Evolutionary conservation across 2,329 filamentous ascomycete genomes (phyloP).

Genomic region (Didymellaceae sp.): DNA sequence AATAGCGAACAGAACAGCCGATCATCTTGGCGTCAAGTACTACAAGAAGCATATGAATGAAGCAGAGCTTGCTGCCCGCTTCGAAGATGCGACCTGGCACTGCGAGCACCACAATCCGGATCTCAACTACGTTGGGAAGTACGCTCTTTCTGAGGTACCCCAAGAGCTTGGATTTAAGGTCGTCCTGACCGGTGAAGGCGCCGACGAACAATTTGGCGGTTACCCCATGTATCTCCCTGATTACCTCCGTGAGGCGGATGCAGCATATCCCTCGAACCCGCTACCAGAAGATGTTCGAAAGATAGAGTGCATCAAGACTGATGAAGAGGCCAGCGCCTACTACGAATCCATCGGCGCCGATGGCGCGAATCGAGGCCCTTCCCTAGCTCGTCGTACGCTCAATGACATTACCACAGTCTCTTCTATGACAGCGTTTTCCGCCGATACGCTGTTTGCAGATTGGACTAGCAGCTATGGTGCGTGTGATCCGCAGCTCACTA

Average conservation of each 20-base stretch:
- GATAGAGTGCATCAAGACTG: slow-evolving; percentile 13
- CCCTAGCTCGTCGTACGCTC: slow-evolving; percentile 45
- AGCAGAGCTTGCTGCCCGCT: slow-evolving; percentile 49
- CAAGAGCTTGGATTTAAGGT: slow-evolving; percentile 59
- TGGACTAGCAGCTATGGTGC: slow-evolving; percentile 41
- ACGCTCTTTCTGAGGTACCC: slow-evolving; percentile 55
- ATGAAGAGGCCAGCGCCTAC: slow-evolving; percentile 14
- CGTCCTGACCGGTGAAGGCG: slow-evolving; percentile 60
- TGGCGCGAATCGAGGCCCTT: slow-evolving; percentile 27
- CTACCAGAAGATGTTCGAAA: slow-evolving; percentile 12
- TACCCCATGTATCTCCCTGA: slow-evolving; percentile 57
- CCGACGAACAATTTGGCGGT: slow-evolving; percentile 62
- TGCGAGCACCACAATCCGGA: slow-evolving; percentile 56
- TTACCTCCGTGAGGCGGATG: slow-evolving; percentile 57
- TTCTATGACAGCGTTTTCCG: slow-evolving; percentile 44
- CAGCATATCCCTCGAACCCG: slow-evolving; percentile 7
- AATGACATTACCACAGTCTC: slow-evolving; percentile 49
- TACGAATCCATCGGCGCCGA: slow-evolving; percentile 36
- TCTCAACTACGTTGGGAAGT: slow-evolving; percentile 61
- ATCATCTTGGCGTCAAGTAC: slow-evolving; percentile 55
- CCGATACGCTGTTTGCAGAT: slow-evolving; percentile 42
- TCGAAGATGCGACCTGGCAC: slow-evolving; percentile 56
- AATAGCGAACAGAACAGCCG: slow-evolving; percentile 56
- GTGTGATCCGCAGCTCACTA: slow-evolving; percentile 42
- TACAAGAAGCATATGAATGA: slow-evolving; percentile 54